Percentiles rank a stretch among this genome's conserved stretches.
Conservation (phyloP, 2,329 filamentous ascomycete genomes). For the Thyridium curvatum region DNA sequence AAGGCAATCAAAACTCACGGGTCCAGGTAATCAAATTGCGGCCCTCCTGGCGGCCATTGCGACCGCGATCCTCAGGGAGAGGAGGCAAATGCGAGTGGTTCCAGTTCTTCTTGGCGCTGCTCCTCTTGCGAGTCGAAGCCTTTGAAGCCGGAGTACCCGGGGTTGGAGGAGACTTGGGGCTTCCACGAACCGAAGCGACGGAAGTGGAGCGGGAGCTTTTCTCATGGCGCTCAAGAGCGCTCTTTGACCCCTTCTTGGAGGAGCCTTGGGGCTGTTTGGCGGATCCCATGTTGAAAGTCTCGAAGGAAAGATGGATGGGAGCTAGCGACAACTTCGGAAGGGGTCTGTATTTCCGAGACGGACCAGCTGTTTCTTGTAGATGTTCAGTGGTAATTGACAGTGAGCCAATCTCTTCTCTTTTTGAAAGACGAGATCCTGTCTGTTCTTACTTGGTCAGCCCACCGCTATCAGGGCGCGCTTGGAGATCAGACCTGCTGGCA, state of each 20-base stretch:
- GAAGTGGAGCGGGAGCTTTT: no score
- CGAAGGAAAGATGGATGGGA: no score
- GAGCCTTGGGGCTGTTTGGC: not conserved
- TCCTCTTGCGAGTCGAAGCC: not conserved
- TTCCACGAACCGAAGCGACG: constrained; percentile 4
- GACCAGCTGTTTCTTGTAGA: no score
- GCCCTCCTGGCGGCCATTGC: constrained; percentile 24
- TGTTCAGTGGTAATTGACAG: no score
- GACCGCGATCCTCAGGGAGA: constrained; percentile 5
- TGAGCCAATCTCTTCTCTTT: no score
- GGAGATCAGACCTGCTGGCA: no score
- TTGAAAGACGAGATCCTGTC: no score
- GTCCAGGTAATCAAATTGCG: constrained; percentile 35
- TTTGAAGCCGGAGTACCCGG: constrained; percentile 1
- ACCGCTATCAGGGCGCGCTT: no score
- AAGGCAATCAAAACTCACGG: constrained; percentile 28
- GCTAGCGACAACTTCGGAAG: no score
- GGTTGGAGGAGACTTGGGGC: not conserved
- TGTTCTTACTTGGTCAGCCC: no score
- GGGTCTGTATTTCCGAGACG: no score
- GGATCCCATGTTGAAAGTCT: not conserved
- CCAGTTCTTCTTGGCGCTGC: constrained; percentile 1
- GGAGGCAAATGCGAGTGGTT: constrained; percentile 9
- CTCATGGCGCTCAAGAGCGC: not conserved
- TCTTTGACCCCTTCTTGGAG: not conserved